phyloP scores from a whole-genome alignment of 2,329 filamentous ascomycete genomes.

The Exophiala mesophila region DNA sequence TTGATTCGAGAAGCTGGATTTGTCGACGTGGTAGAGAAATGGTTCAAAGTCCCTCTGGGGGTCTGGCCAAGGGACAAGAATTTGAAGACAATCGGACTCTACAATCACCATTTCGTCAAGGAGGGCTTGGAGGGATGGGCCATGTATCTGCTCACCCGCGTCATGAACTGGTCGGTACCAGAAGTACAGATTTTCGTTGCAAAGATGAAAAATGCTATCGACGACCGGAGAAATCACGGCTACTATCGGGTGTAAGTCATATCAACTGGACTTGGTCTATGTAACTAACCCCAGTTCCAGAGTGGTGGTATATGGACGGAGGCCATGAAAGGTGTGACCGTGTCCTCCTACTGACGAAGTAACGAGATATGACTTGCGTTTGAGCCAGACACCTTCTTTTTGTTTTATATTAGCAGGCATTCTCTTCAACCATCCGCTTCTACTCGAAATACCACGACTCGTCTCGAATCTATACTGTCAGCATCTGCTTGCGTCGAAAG shows the following conservation, averaged over 20 bases:
- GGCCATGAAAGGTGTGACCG: too few relatives aligned
- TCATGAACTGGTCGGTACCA: conserved; percentile 2
- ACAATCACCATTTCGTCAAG: conserved; percentile 26
- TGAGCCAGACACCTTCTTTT: too few relatives aligned
- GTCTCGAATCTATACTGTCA: background rate
- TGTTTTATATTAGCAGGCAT: too few relatives aligned
- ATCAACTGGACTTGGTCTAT: too few relatives aligned
- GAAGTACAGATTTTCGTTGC: conserved; percentile 4
- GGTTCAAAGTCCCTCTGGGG: conserved; percentile 29
- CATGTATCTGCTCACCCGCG: conserved; percentile 28
- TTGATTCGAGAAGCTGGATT: conserved; percentile 29
- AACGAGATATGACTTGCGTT: too few relatives aligned
- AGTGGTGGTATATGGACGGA: too few relatives aligned
- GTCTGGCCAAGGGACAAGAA: conserved; percentile 28
- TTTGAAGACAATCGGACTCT: conserved; percentile 28
- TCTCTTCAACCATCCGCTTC: too few relatives aligned
- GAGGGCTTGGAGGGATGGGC: conserved; percentile 30
- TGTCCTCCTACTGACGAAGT: too few relatives aligned
- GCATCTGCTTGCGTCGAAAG: background rate
- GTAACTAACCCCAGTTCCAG: too few relatives aligned
- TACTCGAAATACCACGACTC: background rate
- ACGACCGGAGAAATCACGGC: background rate
- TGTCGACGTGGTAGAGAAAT: conserved; percentile 27
- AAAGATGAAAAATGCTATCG: conserved; percentile 1
- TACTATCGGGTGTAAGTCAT: too few relatives aligned